Conservation (phyloP, 2,329 filamentous ascomycete genomes). For the Ophiostoma sp. region DNA sequence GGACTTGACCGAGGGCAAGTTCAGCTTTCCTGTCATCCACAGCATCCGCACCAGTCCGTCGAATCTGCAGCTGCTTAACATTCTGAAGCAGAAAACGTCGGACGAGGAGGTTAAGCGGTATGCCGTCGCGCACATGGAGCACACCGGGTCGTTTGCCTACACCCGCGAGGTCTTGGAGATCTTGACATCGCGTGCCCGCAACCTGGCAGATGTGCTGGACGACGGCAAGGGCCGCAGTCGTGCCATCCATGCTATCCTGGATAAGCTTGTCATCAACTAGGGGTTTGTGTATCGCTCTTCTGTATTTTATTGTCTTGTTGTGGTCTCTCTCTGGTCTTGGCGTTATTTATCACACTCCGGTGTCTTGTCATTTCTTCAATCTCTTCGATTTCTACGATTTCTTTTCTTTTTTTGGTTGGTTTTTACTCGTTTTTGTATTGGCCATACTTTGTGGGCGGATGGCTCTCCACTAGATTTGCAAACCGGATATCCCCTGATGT, state of each 20-base stretch:
- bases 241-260: conserved; percentile 61
- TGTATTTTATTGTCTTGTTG: neutral
- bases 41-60: conserved; percentile 71
- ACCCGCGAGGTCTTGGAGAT: conserved; percentile 62
- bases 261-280: conserved; percentile 52
- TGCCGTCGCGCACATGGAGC: conserved; percentile 85
- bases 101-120: conserved; percentile 88
- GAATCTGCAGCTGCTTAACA: conserved; percentile 80
- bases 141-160: conserved; percentile 84
- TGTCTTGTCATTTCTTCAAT: neutral
- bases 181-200: conserved; percentile 58
- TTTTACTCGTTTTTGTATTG: conserved; percentile 1
- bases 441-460: neutral
- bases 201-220: conserved; percentile 60
- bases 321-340: neutral
- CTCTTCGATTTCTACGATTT: neutral
- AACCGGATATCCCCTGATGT: conserved; percentile 10
- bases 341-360: neutral
- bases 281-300: neutral
- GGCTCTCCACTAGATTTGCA: conserved; percentile 7
- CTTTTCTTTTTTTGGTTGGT: neutral
- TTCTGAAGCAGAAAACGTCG: conserved; percentile 80
- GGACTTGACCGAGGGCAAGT: conserved; percentile 94
- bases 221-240: conserved; percentile 50
- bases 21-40: conserved; percentile 93